Conservation (phyloP, 306 rosid genomes). For the Prunus kanzakura region DNA sequence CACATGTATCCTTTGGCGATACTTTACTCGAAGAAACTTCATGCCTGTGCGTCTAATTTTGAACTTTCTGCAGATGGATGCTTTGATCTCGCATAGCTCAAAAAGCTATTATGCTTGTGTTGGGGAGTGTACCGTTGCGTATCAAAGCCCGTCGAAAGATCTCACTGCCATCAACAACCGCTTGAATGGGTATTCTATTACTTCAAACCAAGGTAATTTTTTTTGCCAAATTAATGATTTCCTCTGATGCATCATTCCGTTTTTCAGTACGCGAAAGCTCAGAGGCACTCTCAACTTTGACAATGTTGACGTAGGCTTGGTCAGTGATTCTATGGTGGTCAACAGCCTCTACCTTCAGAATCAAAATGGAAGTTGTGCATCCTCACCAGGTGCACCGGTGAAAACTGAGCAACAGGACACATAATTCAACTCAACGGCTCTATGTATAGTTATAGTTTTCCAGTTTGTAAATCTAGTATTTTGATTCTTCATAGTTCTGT, state of each 20-base stretch:
- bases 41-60: not conserved
- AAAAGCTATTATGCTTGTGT: slow-evolving; percentile 98
- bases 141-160: slow-evolving; percentile 98
- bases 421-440: slow-evolving; percentile 16
- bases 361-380: slow-evolving; percentile 56
- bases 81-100: slow-evolving; percentile 85
- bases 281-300: slow-evolving; percentile 82
- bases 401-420: slow-evolving; percentile 83
- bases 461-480: slow-evolving; percentile 47
- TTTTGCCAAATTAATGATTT: not conserved
- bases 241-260: slow-evolving; percentile 12
- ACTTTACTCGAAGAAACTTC: too few species aligned
- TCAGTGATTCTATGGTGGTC: slow-evolving; percentile 91
- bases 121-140: slow-evolving; percentile 98
- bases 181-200: slow-evolving; percentile 62
- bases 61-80: slow-evolving; percentile 72
- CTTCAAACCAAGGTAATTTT: not conserved
- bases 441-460: not conserved
- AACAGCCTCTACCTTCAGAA: slow-evolving; percentile 77
- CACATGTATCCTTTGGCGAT: too few species aligned
- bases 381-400: slow-evolving; percentile 65
- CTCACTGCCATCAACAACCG: slow-evolving; percentile 94
- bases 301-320: slow-evolving; percentile 78
- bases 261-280: slow-evolving; percentile 64
- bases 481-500: not conserved